phyloP scores from a whole-genome alignment of 2,329 filamentous ascomycete species.

The Diaporthe sp. region DNA sequence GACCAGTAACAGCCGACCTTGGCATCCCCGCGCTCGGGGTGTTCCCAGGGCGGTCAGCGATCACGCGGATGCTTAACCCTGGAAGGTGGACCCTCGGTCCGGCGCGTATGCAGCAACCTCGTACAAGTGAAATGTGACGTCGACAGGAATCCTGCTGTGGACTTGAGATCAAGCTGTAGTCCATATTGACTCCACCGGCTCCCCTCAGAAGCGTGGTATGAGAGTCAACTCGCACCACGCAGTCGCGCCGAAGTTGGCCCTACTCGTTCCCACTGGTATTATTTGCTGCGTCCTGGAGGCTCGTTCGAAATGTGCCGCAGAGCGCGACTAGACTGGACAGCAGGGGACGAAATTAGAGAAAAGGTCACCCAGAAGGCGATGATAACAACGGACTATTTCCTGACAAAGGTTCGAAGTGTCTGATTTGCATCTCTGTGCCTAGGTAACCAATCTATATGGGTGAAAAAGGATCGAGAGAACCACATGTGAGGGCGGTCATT shows the following conservation, averaged over 20 bases:
- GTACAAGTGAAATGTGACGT: neutral
- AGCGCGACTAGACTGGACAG: neutral
- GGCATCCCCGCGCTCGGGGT: constrained; percentile 26
- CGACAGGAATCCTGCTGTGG: neutral
- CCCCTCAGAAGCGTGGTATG: neutral
- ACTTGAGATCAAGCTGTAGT: neutral
- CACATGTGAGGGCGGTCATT: neutral
- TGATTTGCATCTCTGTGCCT: neutral
- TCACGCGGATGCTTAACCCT: constrained; percentile 23
- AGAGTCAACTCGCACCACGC: neutral
- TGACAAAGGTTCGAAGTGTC: neutral
- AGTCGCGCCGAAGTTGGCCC: neutral
- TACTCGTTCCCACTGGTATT: neutral
- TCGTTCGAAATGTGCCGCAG: neutral
- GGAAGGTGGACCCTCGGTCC: constrained; percentile 8
- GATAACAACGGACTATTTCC: neutral
- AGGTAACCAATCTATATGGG: neutral
- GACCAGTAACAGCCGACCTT: constrained; percentile 5
- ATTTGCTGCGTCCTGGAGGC: neutral
- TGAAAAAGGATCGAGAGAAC: neutral
- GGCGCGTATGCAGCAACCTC: neutral
- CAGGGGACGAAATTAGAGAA: neutral
- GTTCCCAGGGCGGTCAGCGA: constrained; percentile 19
- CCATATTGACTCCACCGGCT: neutral
- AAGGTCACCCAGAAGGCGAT: neutral